Evolutionary conservation across 495 filamentous ascomycete genomes (phyloP), one percentile per base, ranked within the genome.

Genomic region (Daldinia decipiens): DNA sequence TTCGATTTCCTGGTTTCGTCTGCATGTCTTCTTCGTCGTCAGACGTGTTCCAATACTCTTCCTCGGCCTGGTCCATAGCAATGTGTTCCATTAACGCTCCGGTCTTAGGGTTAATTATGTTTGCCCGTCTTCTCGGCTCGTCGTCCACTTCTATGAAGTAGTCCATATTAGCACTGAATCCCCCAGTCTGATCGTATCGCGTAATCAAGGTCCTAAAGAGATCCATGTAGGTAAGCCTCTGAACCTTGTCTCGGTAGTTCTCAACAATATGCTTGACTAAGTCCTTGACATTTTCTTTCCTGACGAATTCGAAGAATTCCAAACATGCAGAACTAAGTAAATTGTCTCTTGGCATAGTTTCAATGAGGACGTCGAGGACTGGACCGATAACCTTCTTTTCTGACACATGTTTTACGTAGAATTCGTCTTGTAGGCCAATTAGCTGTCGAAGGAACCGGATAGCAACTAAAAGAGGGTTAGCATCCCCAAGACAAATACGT

Each of bases 271-370:
- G 93, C 51, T 88, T 84, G 56, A 97, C 90, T 39, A 97, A 82
- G 5, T 90, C 86, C 76, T 93, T 95, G 71, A 95, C 86, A 69
- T 91, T 91, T 77, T 97, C 93, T 74, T 89, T 89, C 76, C 90
- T 93, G 71, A 99, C 93, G 71, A 91, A 93, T 71, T 94, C 93
- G 69, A 99, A 99, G 36, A 99, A 87, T 75, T 99, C 95, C 13
- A 98, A 84, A 79, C 93, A 97, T n/a, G 94, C 95, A 13, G 94
- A 97, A 74, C 95, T 95, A 34, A 99, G 87, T 3, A 98, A 85
- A 75, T 98, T 99, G 78, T 99, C 94, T n/a, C 93, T 89, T 1
- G 93, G 93, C 89, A 98, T 94, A 2, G 95, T 97, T 72, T 93
- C 88, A 67, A 91, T 87, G 11, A 99, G 88, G 31, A 98, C 90